A percentile compares a stretch with the other conserved stretches of the same genome.
phyloP scores from a whole-genome alignment of 148 eudicot species.

The Camellia lanceoleosa region DNA sequence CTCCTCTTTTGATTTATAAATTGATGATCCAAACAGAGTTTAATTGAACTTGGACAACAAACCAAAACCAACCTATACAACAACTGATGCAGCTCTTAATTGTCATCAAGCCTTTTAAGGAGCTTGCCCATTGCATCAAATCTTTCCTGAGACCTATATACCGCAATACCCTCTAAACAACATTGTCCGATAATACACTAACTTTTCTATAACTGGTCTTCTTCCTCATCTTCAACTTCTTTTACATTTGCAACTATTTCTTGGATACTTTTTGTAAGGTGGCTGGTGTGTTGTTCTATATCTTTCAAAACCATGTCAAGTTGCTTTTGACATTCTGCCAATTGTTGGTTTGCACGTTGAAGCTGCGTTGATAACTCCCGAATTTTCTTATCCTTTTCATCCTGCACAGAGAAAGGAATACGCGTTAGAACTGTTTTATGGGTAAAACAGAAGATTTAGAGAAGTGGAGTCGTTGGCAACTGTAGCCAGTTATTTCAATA shows the following conservation, averaged over 20 bases:
- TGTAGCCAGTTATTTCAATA: not conserved
- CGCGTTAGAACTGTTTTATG: not conserved
- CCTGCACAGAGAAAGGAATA: constrained; percentile 5
- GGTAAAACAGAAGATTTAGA: not conserved
- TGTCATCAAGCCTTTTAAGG: not conserved
- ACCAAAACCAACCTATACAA: no score
- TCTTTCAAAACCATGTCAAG: constrained; percentile 18
- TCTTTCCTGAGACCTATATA: not conserved
- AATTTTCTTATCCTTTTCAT: constrained; percentile 23
- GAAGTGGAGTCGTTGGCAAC: not conserved
- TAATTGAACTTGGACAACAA: no score
- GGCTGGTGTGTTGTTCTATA: constrained; percentile 12
- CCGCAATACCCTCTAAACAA: not conserved
- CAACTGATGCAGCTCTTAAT: no score
- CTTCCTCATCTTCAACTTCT: constrained; percentile 19
- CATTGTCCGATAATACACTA: no score
- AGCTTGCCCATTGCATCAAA: not conserved
- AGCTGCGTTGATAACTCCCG: constrained; percentile 17
- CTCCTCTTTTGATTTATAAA: no score
- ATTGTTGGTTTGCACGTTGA: constrained; percentile 13
- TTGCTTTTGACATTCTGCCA: constrained; percentile 18
- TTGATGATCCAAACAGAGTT: no score
- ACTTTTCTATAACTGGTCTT: constrained; percentile 8
- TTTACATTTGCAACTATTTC: constrained; percentile 12
- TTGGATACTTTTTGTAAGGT: constrained; percentile 21